These are phyloP conservation scores for Solanum peruvianum DNA, from an alignment of 257 asterid genomes.

Conservation along the genomic window DNA sequence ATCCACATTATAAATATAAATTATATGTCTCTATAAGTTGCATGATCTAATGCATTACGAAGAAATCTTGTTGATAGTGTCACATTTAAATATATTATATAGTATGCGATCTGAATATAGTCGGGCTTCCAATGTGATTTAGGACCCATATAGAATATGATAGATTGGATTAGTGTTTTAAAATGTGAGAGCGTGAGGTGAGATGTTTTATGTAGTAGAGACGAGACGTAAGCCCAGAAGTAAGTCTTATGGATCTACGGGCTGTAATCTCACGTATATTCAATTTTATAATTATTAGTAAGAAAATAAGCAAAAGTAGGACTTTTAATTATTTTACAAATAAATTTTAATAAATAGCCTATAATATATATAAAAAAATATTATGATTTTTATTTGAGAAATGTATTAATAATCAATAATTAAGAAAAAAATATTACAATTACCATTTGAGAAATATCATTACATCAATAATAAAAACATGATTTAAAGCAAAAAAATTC, in stretches of 20 bases:
- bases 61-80: background rate
- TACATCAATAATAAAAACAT: background rate
- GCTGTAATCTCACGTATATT: background rate
- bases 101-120: too few species aligned
- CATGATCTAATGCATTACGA: background rate
- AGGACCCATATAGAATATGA: background rate
- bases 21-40: background rate
- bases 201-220: background rate
- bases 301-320: background rate
- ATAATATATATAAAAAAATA: too few species aligned
- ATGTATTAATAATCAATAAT: background rate
- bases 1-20: background rate
- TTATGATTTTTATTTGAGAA: background rate
- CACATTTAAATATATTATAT: background rate
- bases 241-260: too few species aligned
- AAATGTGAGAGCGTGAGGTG: background rate
- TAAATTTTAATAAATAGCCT: too few species aligned
- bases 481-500: background rate
- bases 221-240: too few species aligned
- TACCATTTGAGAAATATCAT: too few species aligned
- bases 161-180: background rate
- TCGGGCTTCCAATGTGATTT: accelerated
- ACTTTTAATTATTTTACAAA: too few species aligned
- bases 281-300: too few species aligned
- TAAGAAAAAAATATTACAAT: background rate